Percentiles rank a stretch among this genome's conserved stretches.
phyloP scores from a whole-genome alignment of 179 eudicot species.

The Corrigiola litoralis region DNA sequence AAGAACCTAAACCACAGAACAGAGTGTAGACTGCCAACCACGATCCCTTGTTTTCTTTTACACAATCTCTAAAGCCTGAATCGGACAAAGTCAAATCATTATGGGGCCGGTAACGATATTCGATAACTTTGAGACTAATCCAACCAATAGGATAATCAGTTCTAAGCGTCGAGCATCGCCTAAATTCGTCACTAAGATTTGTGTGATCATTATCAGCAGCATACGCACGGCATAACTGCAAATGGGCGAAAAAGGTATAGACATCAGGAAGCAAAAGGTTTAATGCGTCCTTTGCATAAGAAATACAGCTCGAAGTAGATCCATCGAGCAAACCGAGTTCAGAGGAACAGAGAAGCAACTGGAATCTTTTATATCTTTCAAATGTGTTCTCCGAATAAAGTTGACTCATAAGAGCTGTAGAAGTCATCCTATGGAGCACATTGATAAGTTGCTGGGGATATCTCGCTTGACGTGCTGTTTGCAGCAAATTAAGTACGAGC shows the following conservation, averaged over 20 bases:
- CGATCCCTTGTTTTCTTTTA: conserved; percentile 39
- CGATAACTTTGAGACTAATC: conserved; percentile 66
- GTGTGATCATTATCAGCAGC: conserved; percentile 46
- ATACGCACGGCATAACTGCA: conserved; percentile 84
- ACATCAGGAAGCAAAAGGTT: conserved; percentile 44
- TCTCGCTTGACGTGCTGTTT: conserved; percentile 66
- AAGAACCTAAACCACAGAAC: conserved; percentile 65
- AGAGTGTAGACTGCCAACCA: conserved; percentile 70
- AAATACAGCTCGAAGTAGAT: conserved; percentile 44
- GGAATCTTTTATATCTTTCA: conserved; percentile 55
- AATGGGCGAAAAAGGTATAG: conserved; percentile 70
- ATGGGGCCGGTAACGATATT: conserved; percentile 47
- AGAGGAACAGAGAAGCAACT: conserved; percentile 84
- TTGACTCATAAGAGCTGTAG: conserved; percentile 46
- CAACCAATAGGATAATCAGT: conserved; percentile 77
- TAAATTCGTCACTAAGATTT: conserved; percentile 43
- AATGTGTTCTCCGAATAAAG: conserved; percentile 21
- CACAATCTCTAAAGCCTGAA: conserved; percentile 50
- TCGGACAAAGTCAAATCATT: conserved; percentile 33
- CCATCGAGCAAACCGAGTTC: conserved; percentile 65
- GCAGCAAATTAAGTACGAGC: conserved; percentile 61
- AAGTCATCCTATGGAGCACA: conserved; percentile 56
- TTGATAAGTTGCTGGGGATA: conserved; percentile 53
- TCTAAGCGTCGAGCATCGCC: conserved; percentile 65
- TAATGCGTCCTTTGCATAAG: conserved; percentile 59